These are phyloP conservation scores for Lepiota brunneoincarnata DNA, from an alignment of 768 basidiomycete species.

Conservation along the genomic window DNA sequence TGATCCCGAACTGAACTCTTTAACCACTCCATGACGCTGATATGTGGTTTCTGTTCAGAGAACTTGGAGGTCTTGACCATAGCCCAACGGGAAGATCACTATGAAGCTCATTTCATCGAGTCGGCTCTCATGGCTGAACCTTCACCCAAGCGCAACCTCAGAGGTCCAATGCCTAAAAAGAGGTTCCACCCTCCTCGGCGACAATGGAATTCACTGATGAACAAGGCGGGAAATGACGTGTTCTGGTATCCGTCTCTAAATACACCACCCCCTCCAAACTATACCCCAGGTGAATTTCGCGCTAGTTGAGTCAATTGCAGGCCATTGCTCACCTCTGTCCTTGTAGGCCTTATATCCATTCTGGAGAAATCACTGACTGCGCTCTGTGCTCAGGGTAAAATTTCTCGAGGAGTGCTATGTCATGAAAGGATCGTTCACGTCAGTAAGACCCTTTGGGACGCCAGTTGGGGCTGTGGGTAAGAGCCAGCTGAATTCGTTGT, in stretches of 20 bases:
- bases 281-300: constrained; percentile 52
- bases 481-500: constrained; percentile 17
- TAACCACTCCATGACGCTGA: background rate
- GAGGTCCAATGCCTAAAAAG: constrained; percentile 11
- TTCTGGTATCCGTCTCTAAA: constrained; percentile 64
- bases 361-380: constrained; percentile 53
- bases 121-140: background rate
- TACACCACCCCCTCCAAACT: constrained; percentile 47
- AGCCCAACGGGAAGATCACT: constrained; percentile 49
- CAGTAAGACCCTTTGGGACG: constrained; percentile 56
- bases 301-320: background rate
- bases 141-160: background rate
- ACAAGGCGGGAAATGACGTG: constrained; percentile 34
- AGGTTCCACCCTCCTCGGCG: constrained; percentile 14
- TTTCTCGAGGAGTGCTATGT: constrained; percentile 61
- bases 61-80: constrained; percentile 37
- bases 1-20: constrained; percentile 3
- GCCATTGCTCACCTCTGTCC: background rate
- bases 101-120: constrained; percentile 43
- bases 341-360: constrained; percentile 60
- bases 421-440: constrained; percentile 61
- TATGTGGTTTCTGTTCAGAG: constrained; percentile 51
- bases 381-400: constrained; percentile 48
- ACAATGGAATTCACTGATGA: constrained; percentile 15
- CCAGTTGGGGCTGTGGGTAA: constrained; percentile 72